Percentiles rank a stretch among this genome's conserved stretches.
Conservation (phyloP, 306 rosid species). For the Lablab purpureus region DNA sequence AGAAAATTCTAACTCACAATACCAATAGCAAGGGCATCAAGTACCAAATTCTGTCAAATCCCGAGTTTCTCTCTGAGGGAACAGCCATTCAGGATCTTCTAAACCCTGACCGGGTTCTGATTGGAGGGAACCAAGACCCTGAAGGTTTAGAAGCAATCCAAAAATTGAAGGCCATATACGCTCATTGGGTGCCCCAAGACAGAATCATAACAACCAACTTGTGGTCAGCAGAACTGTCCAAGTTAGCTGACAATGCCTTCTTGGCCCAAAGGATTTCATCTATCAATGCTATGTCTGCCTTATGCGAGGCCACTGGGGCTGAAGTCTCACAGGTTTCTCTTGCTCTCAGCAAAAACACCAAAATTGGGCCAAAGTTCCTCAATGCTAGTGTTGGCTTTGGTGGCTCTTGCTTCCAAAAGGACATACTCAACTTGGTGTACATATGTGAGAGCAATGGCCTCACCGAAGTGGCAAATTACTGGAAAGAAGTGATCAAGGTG, state of each 20-base stretch:
- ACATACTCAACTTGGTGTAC: slow-evolving; percentile 80
- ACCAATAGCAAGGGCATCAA: slow-evolving; percentile 57
- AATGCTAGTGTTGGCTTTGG: slow-evolving; percentile 94
- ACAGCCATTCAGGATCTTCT: slow-evolving; percentile 81
- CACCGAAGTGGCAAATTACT: slow-evolving; percentile 72
- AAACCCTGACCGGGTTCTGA: slow-evolving; percentile 74
- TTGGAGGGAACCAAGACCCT: slow-evolving; percentile 74
- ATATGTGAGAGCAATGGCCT: slow-evolving; percentile 88
- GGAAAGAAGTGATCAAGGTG: slow-evolving; percentile 83
- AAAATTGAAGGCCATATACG: slow-evolving; percentile 67
- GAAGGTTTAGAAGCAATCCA: slow-evolving; percentile 67
- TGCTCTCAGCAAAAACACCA: slow-evolving; percentile 75
- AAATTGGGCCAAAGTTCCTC: slow-evolving; percentile 72
- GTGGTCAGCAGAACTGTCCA: slow-evolving; percentile 87
- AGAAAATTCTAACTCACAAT: slow-evolving; percentile 67
- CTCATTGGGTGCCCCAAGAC: slow-evolving; percentile 79
- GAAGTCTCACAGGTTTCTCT: slow-evolving; percentile 72
- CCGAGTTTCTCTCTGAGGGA: slow-evolving; percentile 91
- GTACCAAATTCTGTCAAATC: slow-evolving; percentile 76
- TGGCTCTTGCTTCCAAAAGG: slow-evolving; percentile 89
- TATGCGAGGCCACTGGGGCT: slow-evolving; percentile 91
- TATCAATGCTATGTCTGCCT: slow-evolving; percentile 82
- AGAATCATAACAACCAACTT: slow-evolving; percentile 74
- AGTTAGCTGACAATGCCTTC: slow-evolving; percentile 87
- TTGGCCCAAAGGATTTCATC: slow-evolving; percentile 88